phyloP scores from a whole-genome alignment of 2,329 filamentous ascomycete genomes.

The Xylaria sp. region DNA sequence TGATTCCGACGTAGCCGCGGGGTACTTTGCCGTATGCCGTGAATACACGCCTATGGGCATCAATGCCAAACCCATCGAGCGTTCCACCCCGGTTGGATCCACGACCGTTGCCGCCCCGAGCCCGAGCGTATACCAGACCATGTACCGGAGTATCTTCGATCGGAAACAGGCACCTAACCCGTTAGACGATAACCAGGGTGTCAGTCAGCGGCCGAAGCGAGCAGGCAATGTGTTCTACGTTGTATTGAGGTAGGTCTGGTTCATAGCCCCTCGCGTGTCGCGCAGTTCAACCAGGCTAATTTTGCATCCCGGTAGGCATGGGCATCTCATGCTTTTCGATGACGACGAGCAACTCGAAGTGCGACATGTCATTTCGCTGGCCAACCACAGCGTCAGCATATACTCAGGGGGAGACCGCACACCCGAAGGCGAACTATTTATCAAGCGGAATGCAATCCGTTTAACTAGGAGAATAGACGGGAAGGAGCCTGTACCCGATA shows the following conservation, averaged over 20 bases:
- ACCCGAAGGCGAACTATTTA: conserved; percentile 92
- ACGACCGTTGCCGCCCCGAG: conserved; percentile 80
- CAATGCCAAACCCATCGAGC: conserved; percentile 91
- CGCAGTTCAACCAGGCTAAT: conserved; percentile 16
- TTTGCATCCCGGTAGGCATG: conserved; percentile 70
- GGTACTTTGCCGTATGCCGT: conserved; percentile 94
- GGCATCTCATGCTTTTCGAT: conserved; percentile 97
- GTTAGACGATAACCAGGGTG: conserved; percentile 59
- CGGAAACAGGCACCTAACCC: conserved; percentile 68
- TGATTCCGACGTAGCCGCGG: conserved; percentile 83
- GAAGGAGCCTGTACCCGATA: conserved; percentile 66
- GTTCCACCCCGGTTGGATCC: conserved; percentile 81
- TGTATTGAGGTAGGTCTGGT: conserved; percentile 76
- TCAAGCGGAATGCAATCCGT: conserved; percentile 91
- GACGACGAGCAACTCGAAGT: conserved; percentile 96
- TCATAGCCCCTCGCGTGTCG: not conserved
- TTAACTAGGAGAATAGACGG: conserved; percentile 73
- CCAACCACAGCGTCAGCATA: conserved; percentile 86
- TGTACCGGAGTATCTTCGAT: conserved; percentile 97
- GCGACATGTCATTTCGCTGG: conserved; percentile 92
- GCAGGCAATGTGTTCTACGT: conserved; percentile 94
- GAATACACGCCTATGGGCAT: conserved; percentile 93
- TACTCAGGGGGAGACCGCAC: conserved; percentile 82
- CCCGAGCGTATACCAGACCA: conserved; percentile 95
- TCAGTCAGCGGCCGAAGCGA: conserved; percentile 67